A percentile compares a stretch with the other conserved stretches of the same genome.
These are phyloP conservation scores for Ophiostoma tasmaniense DNA, from an alignment of 2,329 filamentous ascomycete genomes.

Conservation along the genomic window DNA sequence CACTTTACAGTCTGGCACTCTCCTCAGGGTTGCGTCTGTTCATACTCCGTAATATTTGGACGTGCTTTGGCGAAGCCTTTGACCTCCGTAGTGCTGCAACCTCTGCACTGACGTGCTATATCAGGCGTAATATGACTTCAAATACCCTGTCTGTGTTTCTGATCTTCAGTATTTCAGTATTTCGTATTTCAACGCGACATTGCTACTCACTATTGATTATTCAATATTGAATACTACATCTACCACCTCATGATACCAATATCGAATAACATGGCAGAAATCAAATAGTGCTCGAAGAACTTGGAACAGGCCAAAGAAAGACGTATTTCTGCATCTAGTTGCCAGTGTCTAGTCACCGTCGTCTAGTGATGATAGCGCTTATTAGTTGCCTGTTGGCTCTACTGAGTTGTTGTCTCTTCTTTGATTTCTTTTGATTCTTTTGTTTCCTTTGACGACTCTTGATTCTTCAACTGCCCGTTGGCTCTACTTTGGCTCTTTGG, in stretches of 20 bases:
- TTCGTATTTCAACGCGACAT: neutral
- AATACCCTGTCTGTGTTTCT: no score
- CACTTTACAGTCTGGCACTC: neutral
- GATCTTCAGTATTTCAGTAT: no score
- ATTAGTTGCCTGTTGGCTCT: neutral
- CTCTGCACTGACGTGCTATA: neutral
- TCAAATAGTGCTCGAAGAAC: neutral
- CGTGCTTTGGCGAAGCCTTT: neutral
- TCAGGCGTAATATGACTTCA: neutral
- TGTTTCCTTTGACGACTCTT: neutral
- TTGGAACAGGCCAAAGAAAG: neutral
- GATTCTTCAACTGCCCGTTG: neutral
- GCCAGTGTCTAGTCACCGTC: neutral
- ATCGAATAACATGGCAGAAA: no score
- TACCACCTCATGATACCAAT: neutral
- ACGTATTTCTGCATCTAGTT: neutral
- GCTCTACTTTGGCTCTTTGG: neutral
- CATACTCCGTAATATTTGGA: neutral
- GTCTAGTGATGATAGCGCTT: neutral
- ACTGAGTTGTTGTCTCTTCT: neutral
- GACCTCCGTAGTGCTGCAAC: neutral
- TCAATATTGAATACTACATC: neutral
- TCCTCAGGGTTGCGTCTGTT: neutral
- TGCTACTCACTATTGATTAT: neutral
- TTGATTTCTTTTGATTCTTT: neutral